phyloP scores from a whole-genome alignment of 2,329 filamentous ascomycete species.

The Apiospora aurea region DNA sequence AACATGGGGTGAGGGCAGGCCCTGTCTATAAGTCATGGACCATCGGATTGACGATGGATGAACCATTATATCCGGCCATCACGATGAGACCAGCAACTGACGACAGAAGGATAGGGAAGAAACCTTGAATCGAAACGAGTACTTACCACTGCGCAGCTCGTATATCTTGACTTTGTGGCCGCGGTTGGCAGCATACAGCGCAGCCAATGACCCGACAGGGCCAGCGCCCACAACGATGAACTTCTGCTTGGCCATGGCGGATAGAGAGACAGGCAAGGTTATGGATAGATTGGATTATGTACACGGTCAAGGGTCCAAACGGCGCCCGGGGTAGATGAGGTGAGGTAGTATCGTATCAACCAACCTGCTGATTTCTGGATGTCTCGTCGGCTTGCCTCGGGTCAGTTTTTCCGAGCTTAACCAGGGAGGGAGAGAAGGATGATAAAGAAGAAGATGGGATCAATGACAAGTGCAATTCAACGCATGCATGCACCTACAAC shows the following conservation, averaged over 20 bases:
- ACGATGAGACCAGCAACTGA: neutral
- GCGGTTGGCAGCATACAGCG: constrained; percentile 87
- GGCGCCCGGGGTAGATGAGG: neutral
- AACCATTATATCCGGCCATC: neutral
- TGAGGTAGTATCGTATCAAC: constrained; percentile 4
- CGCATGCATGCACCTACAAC: neutral
- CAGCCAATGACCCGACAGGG: constrained; percentile 90
- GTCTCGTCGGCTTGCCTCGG: neutral
- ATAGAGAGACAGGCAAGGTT: neutral
- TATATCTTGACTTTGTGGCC: constrained; percentile 94
- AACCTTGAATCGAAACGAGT: neutral
- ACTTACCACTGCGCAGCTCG: constrained; percentile 86
- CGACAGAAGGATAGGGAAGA: neutral
- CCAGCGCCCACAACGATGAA: constrained; percentile 89
- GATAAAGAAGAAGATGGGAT: neutral
- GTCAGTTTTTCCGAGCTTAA: neutral
- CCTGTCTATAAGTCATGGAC: neutral
- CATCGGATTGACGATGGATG: neutral
- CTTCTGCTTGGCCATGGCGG: constrained; percentile 62
- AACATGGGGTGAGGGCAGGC: neutral
- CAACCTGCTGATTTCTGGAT: neutral
- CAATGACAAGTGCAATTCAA: neutral
- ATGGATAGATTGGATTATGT: neutral
- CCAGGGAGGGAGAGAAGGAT: neutral
- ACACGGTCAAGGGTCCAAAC: neutral